A percentile compares a stretch with the other conserved stretches of the same genome.
These are phyloP conservation scores for Psilocybe sp. DNA, from an alignment of 768 basidiomycete species.

Conservation along the genomic window DNA sequence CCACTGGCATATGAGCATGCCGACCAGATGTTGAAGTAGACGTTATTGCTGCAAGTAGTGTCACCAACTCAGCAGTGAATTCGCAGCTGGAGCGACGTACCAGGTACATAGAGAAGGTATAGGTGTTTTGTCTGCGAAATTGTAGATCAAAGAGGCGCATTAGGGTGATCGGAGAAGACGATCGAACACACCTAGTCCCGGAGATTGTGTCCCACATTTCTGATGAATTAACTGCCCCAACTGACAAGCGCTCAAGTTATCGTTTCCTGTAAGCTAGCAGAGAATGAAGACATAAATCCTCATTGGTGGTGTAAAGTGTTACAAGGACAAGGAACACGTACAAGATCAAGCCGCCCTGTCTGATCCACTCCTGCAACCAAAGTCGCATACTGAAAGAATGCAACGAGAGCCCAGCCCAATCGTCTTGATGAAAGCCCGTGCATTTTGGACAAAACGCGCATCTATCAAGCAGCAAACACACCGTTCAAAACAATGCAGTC, in stretches of 20 bases:
- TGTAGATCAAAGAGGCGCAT: neutral
- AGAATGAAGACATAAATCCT: neutral
- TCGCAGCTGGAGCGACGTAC: conserved; percentile 7
- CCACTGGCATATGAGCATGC: conserved; percentile 23
- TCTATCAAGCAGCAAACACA: too few relatives aligned
- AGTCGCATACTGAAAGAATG: too few relatives aligned
- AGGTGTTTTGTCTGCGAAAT: conserved; percentile 6
- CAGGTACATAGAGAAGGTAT: conserved; percentile 21
- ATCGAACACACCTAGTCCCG: conserved; percentile 8
- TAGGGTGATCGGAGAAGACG: neutral
- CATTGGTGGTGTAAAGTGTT: neutral
- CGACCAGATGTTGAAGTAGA: conserved; percentile 27
- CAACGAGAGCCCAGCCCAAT: too few relatives aligned
- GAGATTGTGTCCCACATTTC: conserved; percentile 5
- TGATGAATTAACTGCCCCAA: conserved; percentile 12
- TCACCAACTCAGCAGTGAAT: neutral
- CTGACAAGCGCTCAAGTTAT: conserved; percentile 14
- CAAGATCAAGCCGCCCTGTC: conserved; percentile 1
- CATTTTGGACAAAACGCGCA: too few relatives aligned
- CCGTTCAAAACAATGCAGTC: too few relatives aligned
- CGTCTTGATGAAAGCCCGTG: too few relatives aligned
- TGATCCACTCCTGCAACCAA: too few relatives aligned
- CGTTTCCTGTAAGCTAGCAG: conserved; percentile 13
- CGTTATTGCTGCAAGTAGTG: conserved; percentile 23
- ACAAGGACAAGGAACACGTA: neutral